Conservation (phyloP, 164 flowering plant species). For the Aristolochia contorta region DNA sequence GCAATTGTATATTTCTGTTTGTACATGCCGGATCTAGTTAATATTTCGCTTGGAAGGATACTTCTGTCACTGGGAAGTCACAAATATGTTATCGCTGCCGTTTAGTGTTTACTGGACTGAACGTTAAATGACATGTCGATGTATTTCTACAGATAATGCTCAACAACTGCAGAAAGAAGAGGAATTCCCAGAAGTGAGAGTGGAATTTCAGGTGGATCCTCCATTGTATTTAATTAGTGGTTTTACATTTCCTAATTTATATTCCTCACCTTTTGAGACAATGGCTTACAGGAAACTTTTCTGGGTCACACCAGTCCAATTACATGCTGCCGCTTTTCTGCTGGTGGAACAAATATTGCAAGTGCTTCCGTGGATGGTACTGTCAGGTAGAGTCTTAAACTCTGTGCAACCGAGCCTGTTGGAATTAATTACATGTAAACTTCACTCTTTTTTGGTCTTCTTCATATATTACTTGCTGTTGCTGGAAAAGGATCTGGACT, state of each 20-base stretch:
- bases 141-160: slow-evolving; percentile 30
- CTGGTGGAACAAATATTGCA: slow-evolving; percentile 87
- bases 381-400: slow-evolving; percentile 48
- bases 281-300: slow-evolving; percentile 59
- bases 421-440: not conserved
- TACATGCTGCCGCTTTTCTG: slow-evolving; percentile 84
- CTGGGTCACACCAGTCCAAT: slow-evolving; percentile 93
- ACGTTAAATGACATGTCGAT: slow-evolving; percentile 5
- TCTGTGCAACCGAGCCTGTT: not conserved
- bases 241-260: not conserved
- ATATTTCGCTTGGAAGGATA: no score
- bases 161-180: slow-evolving; percentile 40
- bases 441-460: not conserved
- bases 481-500: slow-evolving; percentile 72
- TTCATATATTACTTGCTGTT: not conserved
- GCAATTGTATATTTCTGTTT: no score
- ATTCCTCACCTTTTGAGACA: not conserved
- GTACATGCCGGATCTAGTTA: no score
- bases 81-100: no score
- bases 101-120: no score
- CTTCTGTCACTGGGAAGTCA: not conserved
- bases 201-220: slow-evolving; percentile 59
- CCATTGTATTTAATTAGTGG: not conserved
- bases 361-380: slow-evolving; percentile 96
- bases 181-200: slow-evolving; percentile 80